Evolutionary conservation across 2,329 filamentous ascomycete genomes (phyloP).

Genomic region (Thielaviopsis ethacetica): DNA sequence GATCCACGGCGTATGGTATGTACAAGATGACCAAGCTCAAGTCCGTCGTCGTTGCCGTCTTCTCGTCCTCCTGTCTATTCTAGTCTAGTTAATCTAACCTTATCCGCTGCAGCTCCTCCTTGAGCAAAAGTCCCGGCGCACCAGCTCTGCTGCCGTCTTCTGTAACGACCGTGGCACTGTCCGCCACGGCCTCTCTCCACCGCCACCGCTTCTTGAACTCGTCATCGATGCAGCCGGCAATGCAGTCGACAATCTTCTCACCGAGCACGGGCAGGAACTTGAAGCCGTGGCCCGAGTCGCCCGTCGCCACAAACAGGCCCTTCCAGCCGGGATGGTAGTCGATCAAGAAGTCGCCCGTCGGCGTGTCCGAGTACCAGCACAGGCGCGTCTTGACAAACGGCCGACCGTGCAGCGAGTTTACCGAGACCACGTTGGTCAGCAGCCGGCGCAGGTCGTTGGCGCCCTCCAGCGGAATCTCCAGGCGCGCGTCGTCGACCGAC

Average conservation of each 20-base stretch:
- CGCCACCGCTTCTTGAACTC: conserved; percentile 42
- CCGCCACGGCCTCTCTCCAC: conserved; percentile 35
- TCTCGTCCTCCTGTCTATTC: not conserved
- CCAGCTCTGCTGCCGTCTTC: conserved; percentile 31
- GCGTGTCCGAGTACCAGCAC: conserved; percentile 66
- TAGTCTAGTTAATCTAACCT: not conserved
- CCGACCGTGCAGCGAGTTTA: conserved; percentile 35
- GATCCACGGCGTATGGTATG: too few species aligned
- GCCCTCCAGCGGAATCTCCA: conserved; percentile 42
- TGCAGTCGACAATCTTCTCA: conserved; percentile 40
- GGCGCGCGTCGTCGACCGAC: conserved; percentile 23
- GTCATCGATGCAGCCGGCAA: conserved; percentile 28
- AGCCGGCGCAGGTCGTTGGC: conserved; percentile 43
- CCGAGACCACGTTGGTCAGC: conserved; percentile 37
- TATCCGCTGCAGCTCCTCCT: conserved; percentile 18
- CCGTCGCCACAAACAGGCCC: conserved; percentile 44
- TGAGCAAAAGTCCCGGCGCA: conserved; percentile 22
- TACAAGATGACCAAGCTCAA: too few species aligned
- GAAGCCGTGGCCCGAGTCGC: conserved; percentile 49
- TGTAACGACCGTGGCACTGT: conserved; percentile 15
- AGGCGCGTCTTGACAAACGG: conserved; percentile 46
- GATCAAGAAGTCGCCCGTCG: conserved; percentile 54
- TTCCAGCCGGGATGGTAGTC: conserved; percentile 48
- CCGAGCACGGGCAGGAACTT: conserved; percentile 55
- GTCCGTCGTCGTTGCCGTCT: not conserved